Evolutionary conservation across 2,329 filamentous ascomycete genomes (phyloP), one percentile per base, ranked within the genome.

Genomic region (Arthrobotrys entomopaga): DNA sequence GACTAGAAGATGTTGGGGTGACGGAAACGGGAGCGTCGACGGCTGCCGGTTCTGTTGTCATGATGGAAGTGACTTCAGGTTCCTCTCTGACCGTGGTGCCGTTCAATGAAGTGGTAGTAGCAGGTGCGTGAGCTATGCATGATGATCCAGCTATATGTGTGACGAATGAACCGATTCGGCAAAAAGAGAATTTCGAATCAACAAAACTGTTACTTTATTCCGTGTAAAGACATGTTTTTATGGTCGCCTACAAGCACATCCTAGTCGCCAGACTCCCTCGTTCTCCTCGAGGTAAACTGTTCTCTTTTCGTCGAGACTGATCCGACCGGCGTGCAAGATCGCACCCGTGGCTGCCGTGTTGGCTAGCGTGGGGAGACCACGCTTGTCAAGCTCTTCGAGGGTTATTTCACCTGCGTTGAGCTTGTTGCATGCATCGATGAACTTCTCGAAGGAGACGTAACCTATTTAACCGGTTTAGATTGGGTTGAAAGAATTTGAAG

Each of bases 371-470:
- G 93, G 93, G 76, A 97, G 82, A 0, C 91, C 90, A 79, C 93
- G 89, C 77, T 86, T 86, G 78, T 97, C 93, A 34, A 97, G 85
- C 76, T 93, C 89, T 24, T 89, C 89, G 0, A 94, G 85, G 58
- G 87, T 91, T 54, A 89, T 84, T 49, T 86, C 85, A 20, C 91
- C 90, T 29, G 90, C 87, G 80, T 95, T 96, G 61, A 97, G 84
- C 4, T 88, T 87, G 50, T 88, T 88, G 80, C 92, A 92, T 11
- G 90, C 93, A 81, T 97, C 92, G 57, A 97, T 89, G 82, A 97
- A 97, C 83, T 97, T 97, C 84, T 97, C 93, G 80, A 97, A 93
- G 19, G 91, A 95, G 70, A 97, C 87, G 82, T 97, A 97, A 38
- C 93, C 70, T 74, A 15, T 8, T 11, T 5, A 2, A 38, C 8